These are phyloP conservation scores for Nicotiana attenuata DNA, from an alignment of 257 asterid genomes.

Conservation along the genomic window DNA sequence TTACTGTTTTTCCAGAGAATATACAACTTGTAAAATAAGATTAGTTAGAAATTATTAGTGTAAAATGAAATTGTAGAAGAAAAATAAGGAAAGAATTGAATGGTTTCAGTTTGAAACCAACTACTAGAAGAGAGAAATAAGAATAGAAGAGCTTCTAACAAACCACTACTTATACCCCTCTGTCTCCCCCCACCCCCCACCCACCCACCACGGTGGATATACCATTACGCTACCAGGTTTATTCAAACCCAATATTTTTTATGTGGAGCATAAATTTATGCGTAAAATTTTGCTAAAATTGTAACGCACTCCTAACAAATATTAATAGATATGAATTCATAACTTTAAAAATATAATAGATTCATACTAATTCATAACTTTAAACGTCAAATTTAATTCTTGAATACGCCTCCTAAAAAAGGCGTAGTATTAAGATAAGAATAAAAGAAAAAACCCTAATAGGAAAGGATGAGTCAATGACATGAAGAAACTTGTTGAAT, in stretches of 20 bases:
- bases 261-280: too few species aligned
- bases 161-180: not conserved
- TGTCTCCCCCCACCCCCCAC: too few species aligned
- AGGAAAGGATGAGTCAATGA: not conserved
- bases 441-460: not conserved
- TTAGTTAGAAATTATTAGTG: not conserved
- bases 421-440: not conserved
- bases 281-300: too few species aligned
- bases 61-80: not conserved
- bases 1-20: not conserved
- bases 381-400: too few species aligned
- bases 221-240: too few species aligned
- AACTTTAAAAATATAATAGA: too few species aligned
- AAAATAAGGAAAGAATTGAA: not conserved
- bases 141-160: not conserved
- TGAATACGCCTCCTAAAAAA: not conserved
- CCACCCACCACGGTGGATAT: too few species aligned
- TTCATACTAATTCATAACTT: too few species aligned
- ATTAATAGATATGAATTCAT: too few species aligned
- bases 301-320: too few species aligned
- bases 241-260: too few species aligned
- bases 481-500: not conserved
- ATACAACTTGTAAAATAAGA: not conserved
- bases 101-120: not conserved
- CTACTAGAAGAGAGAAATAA: not conserved